A percentile compares a stretch with the other conserved stretches of the same genome.
These are phyloP conservation scores for Solanum tacnaense DNA, from an alignment of 257 asterid genomes.

Conservation along the genomic window DNA sequence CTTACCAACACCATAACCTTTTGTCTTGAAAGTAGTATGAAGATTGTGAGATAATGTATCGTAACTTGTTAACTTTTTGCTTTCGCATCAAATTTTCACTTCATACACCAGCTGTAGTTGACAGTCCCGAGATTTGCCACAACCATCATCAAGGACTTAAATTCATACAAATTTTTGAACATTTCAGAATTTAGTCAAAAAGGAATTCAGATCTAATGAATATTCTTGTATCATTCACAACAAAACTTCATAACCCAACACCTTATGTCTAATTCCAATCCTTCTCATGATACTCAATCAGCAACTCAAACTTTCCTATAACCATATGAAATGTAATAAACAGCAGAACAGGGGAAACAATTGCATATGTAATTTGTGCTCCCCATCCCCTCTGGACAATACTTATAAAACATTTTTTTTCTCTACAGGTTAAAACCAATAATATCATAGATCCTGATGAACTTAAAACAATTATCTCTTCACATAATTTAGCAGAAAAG, in stretches of 20 bases:
- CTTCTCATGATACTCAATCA: not conserved
- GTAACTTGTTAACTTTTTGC: not conserved
- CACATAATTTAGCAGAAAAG: not conserved
- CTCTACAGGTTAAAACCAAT: not conserved
- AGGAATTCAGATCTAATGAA: not conserved
- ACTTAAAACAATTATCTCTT: not conserved
- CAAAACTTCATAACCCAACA: not conserved
- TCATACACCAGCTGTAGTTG: not conserved
- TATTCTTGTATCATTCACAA: not conserved
- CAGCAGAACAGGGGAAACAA: not conserved
- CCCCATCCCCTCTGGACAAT: not conserved
- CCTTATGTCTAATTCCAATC: not conserved
- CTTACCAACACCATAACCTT: not conserved
- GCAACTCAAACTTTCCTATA: not conserved
- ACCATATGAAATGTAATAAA: not conserved
- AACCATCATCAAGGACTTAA: not conserved
- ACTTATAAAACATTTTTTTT: not conserved
- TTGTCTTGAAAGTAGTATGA: not conserved
- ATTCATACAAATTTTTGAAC: not conserved
- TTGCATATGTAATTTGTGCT: not conserved
- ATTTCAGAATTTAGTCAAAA: not conserved
- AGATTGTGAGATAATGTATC: not conserved
- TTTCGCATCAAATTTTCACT: not conserved
- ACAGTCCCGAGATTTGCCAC: not conserved
- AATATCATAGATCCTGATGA: not conserved